Evolutionary conservation across 164 flowering plant genomes (phyloP).

Genomic region (Sextonia rubra): DNA sequence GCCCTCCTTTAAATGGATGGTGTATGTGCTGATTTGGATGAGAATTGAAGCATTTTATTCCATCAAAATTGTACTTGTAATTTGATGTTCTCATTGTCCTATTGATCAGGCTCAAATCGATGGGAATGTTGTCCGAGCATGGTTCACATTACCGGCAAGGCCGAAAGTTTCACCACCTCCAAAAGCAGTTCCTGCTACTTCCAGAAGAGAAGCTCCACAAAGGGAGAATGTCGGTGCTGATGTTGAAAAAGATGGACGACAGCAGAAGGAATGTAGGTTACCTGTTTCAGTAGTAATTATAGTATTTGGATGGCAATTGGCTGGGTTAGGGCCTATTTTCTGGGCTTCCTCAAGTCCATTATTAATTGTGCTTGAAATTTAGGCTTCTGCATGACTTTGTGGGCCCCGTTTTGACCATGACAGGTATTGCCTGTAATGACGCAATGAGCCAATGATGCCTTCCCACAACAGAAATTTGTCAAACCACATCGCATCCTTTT

Average conservation of each 20-base stretch:
- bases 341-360: neutral
- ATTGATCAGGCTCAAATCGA: conserved; percentile 82
- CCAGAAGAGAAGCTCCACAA: conserved; percentile 56
- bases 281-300: neutral
- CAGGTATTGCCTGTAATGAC: no score
- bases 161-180: conserved; percentile 71
- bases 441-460: no score
- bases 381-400: neutral
- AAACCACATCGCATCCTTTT: neutral
- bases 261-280: conserved; percentile 52
- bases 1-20: conserved; percentile 91
- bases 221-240: conserved; percentile 51
- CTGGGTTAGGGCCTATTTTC: neutral
- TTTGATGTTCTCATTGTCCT: neutral
- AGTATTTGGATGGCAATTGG: neutral
- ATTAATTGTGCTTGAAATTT: neutral
- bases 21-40: conserved; percentile 36
- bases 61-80: neutral
- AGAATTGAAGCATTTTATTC: neutral
- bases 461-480: no score
- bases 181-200: conserved; percentile 45
- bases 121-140: conserved; percentile 78
- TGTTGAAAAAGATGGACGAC: conserved; percentile 62
- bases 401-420: neutral
- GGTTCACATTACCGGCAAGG: conserved; percentile 66